Evolutionary conservation across 2,329 filamentous ascomycete species (phyloP).

Genomic region (Herpotrichia juniperi): DNA sequence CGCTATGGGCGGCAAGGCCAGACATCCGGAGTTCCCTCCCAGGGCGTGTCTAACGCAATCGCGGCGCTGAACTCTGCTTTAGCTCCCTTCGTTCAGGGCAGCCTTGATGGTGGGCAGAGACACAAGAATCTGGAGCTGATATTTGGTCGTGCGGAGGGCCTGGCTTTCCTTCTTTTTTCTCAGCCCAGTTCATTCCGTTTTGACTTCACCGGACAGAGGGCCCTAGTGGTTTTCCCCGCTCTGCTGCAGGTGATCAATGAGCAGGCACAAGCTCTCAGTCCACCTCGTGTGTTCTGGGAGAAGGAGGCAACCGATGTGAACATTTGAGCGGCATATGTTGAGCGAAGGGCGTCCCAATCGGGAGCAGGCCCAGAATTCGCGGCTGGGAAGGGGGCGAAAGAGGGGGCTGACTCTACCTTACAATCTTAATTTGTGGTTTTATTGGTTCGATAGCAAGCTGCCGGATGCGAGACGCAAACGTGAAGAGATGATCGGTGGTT

Average conservation of each 20-base stretch:
- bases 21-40: conserved; percentile 3
- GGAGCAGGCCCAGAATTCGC: too few relatives aligned
- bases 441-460: too few relatives aligned
- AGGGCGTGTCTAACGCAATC: conserved; percentile 15
- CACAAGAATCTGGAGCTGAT: conserved; percentile 37
- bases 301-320: conserved; percentile 15
- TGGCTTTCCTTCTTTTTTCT: conserved; percentile 36
- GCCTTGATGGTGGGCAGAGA: conserved; percentile 21
- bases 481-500: too few relatives aligned
- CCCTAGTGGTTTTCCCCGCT: conserved; percentile 32
- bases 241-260: conserved; percentile 34
- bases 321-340: neutral
- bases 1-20: conserved; percentile 6
- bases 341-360: too few relatives aligned
- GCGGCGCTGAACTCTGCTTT: conserved; percentile 26
- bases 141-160: conserved; percentile 29
- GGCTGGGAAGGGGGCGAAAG: too few relatives aligned
- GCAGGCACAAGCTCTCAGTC: conserved; percentile 22
- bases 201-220: conserved; percentile 23
- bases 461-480: too few relatives aligned
- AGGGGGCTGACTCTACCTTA: too few relatives aligned
- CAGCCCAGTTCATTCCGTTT: conserved; percentile 38
- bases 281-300: conserved; percentile 17
- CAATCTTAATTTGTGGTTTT: too few relatives aligned
- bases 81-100: conserved; percentile 23